Percentiles rank a stretch among this genome's conserved stretches.
These are phyloP conservation scores for Colletotrichum neosansevieriae DNA, from an alignment of 2,329 filamentous ascomycete genomes.

Conservation along the genomic window DNA sequence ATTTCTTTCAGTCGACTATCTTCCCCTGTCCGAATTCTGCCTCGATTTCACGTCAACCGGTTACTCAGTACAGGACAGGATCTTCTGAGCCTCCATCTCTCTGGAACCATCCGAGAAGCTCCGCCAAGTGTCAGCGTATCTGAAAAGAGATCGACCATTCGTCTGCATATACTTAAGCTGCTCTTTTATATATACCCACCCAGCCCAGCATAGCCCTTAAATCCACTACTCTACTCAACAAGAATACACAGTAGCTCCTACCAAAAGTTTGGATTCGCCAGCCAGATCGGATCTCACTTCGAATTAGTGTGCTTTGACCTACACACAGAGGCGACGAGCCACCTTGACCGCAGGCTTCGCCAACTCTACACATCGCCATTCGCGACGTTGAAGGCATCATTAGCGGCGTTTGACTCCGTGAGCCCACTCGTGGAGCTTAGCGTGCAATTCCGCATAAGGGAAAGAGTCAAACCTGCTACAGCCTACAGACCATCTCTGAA, in stretches of 20 bases:
- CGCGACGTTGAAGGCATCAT: slow-evolving; percentile 50
- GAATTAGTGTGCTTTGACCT: slow-evolving; percentile 49
- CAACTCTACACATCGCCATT: slow-evolving; percentile 57
- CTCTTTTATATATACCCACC: slow-evolving; percentile 5
- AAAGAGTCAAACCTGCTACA: slow-evolving; percentile 51
- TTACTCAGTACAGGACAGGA: slow-evolving; percentile 41
- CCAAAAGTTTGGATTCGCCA: slow-evolving; percentile 41
- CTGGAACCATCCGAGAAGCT: slow-evolving; percentile 44
- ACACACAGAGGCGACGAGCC: slow-evolving; percentile 50
- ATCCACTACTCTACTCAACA: slow-evolving; percentile 45
- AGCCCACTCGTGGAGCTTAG: slow-evolving; percentile 53
- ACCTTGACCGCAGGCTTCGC: slow-evolving; percentile 56
- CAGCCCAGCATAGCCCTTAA: slow-evolving; percentile 51
- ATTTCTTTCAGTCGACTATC: background rate
- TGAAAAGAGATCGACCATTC: slow-evolving; percentile 8
- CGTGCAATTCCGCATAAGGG: slow-evolving; percentile 50
- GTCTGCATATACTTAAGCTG: background rate
- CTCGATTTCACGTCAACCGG: background rate
- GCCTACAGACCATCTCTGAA: slow-evolving; percentile 50
- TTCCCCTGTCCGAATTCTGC: no score
- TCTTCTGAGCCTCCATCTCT: slow-evolving; percentile 45
- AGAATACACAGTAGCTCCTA: slow-evolving; percentile 48
- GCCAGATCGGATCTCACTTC: slow-evolving; percentile 38
- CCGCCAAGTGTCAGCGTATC: slow-evolving; percentile 49
- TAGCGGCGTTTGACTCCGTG: slow-evolving; percentile 45